Conservation (phyloP, 768 basidiomycete genomes). For the Lactarius deliciosus region DNA sequence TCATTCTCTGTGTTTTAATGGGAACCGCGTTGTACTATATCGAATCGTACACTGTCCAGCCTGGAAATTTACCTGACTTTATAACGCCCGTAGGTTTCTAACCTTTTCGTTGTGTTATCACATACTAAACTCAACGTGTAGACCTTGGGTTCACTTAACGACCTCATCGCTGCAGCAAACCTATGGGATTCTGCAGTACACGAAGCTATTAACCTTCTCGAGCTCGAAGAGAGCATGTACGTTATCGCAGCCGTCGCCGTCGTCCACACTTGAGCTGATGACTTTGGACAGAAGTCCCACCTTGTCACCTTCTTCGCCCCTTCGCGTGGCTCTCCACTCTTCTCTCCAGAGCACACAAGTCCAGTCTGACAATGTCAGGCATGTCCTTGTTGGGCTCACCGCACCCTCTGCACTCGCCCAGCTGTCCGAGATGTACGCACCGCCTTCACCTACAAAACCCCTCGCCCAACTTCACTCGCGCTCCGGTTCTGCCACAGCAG, state of each 20-base stretch:
- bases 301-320: conserved; percentile 50
- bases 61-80: conserved; percentile 11
- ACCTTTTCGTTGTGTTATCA: neutral
- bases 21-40: conserved; percentile 25
- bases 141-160: conserved; percentile 66
- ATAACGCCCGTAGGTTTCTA: conserved; percentile 17
- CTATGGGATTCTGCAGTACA: conserved; percentile 75
- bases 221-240: conserved; percentile 70
- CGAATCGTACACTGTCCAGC: neutral
- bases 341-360: conserved; percentile 73
- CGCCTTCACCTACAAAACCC: conserved; percentile 55
- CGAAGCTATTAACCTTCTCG: conserved; percentile 62
- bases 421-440: conserved; percentile 86
- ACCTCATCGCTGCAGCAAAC: conserved; percentile 64
- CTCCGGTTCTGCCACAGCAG: conserved; percentile 42
- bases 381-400: conserved; percentile 74
- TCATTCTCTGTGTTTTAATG: conserved; percentile 20
- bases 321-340: conserved; percentile 71
- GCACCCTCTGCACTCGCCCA: conserved; percentile 70
- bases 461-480: conserved; percentile 39
- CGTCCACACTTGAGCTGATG: conserved; percentile 19
- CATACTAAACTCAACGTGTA: conserved; percentile 33
- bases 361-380: conserved; percentile 81
- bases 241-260: conserved; percentile 18
- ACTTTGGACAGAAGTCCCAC: conserved; percentile 45